Percentiles rank a stretch among this genome's conserved stretches.
phyloP scores from a whole-genome alignment of 257 asterid genomes.

The Solanum medicagineum region DNA sequence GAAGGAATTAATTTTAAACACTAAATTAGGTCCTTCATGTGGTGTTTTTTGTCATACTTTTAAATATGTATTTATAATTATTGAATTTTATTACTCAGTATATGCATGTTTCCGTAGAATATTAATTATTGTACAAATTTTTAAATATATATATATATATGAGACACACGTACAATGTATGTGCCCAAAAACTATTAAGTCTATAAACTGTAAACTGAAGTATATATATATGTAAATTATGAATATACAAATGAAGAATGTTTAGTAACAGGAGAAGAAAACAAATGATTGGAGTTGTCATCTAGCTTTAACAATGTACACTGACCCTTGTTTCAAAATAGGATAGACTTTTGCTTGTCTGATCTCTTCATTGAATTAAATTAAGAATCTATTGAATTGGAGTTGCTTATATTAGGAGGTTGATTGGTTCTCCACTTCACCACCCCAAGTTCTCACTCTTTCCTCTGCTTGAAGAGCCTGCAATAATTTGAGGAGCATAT shows the following conservation, averaged over 20 bases:
- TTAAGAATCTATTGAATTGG: background rate
- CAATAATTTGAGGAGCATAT: background rate
- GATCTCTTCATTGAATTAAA: background rate
- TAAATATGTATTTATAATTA: too few relatives aligned
- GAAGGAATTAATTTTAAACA: too few relatives aligned
- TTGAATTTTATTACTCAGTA: too few relatives aligned
- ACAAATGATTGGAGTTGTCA: background rate
- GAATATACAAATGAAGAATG: background rate
- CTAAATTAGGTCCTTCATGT: too few relatives aligned
- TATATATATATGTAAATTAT: background rate
- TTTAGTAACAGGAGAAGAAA: background rate
- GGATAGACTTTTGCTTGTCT: background rate
- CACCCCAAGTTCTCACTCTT: constrained; percentile 23
- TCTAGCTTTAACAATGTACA: background rate
- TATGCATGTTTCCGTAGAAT: too few relatives aligned
- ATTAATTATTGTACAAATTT: too few relatives aligned
- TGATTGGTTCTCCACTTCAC: background rate
- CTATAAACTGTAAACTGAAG: background rate
- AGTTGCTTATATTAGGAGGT: background rate
- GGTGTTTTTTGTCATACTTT: too few relatives aligned
- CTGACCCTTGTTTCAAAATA: background rate
- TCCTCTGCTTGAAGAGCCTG: constrained; percentile 29
- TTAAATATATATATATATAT: too few relatives aligned
- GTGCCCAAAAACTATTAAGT: too few relatives aligned
- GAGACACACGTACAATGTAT: too few relatives aligned